phyloP scores from a whole-genome alignment of 352 stramenopile species.

The Globisporangium cystogenes region DNA sequence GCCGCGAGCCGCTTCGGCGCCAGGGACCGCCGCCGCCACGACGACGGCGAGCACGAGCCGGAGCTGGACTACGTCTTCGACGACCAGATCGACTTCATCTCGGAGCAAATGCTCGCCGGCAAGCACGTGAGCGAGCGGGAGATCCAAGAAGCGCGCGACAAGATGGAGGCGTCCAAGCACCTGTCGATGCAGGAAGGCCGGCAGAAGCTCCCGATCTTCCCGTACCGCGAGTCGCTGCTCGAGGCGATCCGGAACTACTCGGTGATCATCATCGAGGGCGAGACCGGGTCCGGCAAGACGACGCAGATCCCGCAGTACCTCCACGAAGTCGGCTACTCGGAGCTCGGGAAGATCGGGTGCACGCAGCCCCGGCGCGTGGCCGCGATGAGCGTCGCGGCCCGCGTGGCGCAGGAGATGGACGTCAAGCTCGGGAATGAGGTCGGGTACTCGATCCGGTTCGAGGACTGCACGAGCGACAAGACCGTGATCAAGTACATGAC shows the following conservation, averaged over 20 bases:
- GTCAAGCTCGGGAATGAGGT: conserved; percentile 97
- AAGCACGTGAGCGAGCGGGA: conserved; percentile 83
- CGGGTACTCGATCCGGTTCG: conserved; percentile 99
- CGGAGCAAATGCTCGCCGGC: conserved; percentile 81
- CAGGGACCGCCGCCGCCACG: conserved; percentile 33
- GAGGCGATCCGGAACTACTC: conserved; percentile 95
- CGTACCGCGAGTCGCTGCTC: conserved; percentile 97
- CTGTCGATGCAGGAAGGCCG: conserved; percentile 94
- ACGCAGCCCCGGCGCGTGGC: conserved; percentile 96
- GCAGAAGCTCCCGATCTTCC: conserved; percentile 96
- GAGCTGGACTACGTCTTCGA: conserved; percentile 98
- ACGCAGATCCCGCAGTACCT: conserved; percentile 99
- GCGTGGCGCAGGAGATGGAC: conserved; percentile 98
- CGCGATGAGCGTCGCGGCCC: conserved; percentile 98
- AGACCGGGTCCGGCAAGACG: conserved; percentile 97
- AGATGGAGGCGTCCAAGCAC: conserved; percentile 80
- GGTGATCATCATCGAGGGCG: conserved; percentile 83
- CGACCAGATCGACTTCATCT: conserved; percentile 99
- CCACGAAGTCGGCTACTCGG: conserved; percentile 95
- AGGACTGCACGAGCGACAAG: conserved; percentile 98
- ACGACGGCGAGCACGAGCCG: conserved; percentile 70
- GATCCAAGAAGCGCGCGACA: conserved; percentile 55
- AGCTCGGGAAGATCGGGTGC: conserved; percentile 95
- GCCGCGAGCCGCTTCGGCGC: conserved; percentile 51
- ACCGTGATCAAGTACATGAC: conserved; percentile 99